Evolutionary conservation across 768 basidiomycete genomes (phyloP), one percentile per base, ranked within the genome.

Genomic region (Rhodocollybia butyracea): DNA sequence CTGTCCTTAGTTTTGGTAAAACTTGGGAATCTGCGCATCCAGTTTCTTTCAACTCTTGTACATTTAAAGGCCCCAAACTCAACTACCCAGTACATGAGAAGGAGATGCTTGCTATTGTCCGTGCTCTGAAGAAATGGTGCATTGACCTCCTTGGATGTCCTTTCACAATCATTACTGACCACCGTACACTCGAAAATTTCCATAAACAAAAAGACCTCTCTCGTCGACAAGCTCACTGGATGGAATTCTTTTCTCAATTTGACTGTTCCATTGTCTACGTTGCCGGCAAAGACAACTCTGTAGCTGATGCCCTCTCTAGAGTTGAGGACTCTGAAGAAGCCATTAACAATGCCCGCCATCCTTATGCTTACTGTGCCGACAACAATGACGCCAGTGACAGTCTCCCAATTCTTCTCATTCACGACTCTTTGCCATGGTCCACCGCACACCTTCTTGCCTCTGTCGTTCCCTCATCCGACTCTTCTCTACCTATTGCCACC

Each of bases 101-200:
- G 51, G 70, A 73, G 50, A 51, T 73, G 0, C 51, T 71, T 0
- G 69, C 70, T 0, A 70, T 75, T 7, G 62, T 74, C 0, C 59
- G 65, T 2, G 63, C 67, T 0, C 57, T 64, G 0, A 30, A 59
- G 5, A 46, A 59, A 22, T 70, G 64, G 66, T 36, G 60, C 1
- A 40, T 54, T 1, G 62, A 64, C 29, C 61, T 0, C 29, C 62
- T n/a, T 57, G 62, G 10, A 47, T 52, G 21, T 24, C 24, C 2
- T 54, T 61, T 66, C 2, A 21, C 0, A 61, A 74, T 12, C 68
- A n/a, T 47, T 45, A 72, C 71, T 1, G 73, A 73, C 56, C 74
- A 74, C 48, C 56, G 64, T 1, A 68, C 71, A 0, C 58, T 71
- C 2, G 68, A 72, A 47, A 56, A 64, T 22, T 66, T 73, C 34